phyloP scores from a whole-genome alignment of 352 stramenopile genomes.

The Globisporangium rhizosaccharum region DNA sequence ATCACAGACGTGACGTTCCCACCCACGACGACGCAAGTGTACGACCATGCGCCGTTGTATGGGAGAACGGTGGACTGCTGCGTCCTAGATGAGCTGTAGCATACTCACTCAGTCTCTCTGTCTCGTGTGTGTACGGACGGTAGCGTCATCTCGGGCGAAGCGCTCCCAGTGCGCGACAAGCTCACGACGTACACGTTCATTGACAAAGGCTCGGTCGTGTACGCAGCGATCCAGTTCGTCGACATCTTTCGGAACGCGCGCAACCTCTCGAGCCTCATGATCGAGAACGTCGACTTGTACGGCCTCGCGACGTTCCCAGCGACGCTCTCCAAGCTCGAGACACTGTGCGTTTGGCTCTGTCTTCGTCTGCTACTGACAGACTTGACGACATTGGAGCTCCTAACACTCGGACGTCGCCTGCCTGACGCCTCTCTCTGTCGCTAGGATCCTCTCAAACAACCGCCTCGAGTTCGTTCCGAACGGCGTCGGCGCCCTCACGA shows the following conservation, averaged over 20 bases:
- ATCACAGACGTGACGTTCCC: slow-evolving; percentile 28
- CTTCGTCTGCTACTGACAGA: background rate
- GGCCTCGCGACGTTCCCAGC: slow-evolving; percentile 20
- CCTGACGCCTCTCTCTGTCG: background rate
- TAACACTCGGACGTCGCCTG: too few relatives aligned
- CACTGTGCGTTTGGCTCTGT: slow-evolving; percentile 16
- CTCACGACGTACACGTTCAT: slow-evolving; percentile 20
- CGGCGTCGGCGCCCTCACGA: slow-evolving; percentile 13
- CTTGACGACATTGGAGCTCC: too few relatives aligned
- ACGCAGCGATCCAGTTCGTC: slow-evolving; percentile 11
- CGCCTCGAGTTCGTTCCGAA: slow-evolving; percentile 14
- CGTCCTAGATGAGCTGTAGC: background rate
- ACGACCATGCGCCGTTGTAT: slow-evolving; percentile 7
- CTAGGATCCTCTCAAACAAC: slow-evolving; percentile 17
- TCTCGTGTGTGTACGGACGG: background rate
- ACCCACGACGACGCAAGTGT: slow-evolving; percentile 23
- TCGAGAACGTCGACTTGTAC: slow-evolving; percentile 37
- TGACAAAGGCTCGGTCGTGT: slow-evolving; percentile 19
- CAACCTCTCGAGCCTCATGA: slow-evolving; percentile 22
- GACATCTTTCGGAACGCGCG: slow-evolving; percentile 22
- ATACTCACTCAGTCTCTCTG: background rate
- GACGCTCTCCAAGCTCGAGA: slow-evolving; percentile 20
- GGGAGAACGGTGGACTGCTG: background rate
- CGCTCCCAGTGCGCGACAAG: slow-evolving; percentile 33
- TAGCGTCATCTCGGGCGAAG: slow-evolving; percentile 29